Conservation (phyloP, 768 basidiomycete genomes). For the Tricholoma saponaceum region DNA sequence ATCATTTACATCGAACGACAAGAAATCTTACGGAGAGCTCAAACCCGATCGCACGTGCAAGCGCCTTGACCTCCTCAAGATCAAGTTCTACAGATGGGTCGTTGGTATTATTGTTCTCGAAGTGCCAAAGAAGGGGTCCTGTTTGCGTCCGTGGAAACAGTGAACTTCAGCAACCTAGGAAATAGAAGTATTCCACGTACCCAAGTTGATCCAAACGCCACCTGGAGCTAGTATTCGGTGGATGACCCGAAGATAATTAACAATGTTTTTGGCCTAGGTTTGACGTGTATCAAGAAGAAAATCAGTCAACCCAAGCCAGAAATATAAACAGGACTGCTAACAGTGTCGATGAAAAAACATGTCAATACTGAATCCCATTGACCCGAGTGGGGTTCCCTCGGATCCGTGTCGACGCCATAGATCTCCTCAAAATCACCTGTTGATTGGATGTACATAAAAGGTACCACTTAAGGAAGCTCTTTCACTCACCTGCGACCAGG, state of each 20-base stretch:
- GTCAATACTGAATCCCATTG: conserved; percentile 89
- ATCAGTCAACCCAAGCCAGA: not conserved
- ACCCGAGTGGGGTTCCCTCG: conserved; percentile 65
- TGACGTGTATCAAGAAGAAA: not conserved
- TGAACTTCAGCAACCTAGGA: too few relatives aligned
- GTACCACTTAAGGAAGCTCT: not conserved
- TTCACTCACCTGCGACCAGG: conserved; percentile 70
- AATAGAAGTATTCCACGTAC: conserved; percentile 29
- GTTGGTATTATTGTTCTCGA: conserved; percentile 79
- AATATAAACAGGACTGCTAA: conserved; percentile 25
- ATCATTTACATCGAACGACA: not conserved
- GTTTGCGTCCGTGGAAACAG: not conserved
- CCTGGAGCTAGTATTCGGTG: conserved; percentile 78
- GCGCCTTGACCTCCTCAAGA: conserved; percentile 80
- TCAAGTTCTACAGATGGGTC: conserved; percentile 86
- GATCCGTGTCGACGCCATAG: conserved; percentile 58
- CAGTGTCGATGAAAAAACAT: conserved; percentile 97
- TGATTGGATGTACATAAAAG: too few relatives aligned
- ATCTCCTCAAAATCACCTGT: conserved; percentile 91
- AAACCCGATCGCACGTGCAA: conserved; percentile 76
- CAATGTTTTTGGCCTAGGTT: conserved; percentile 80
- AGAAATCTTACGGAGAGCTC: conserved; percentile 61
- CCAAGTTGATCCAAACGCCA: conserved; percentile 91
- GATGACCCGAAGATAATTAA: conserved; percentile 86
- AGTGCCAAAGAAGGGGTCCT: conserved; percentile 98